Base-by-base conservation (phyloP, 768 basidiomycete genomes). In the Auricularia heimuer region DNA sequence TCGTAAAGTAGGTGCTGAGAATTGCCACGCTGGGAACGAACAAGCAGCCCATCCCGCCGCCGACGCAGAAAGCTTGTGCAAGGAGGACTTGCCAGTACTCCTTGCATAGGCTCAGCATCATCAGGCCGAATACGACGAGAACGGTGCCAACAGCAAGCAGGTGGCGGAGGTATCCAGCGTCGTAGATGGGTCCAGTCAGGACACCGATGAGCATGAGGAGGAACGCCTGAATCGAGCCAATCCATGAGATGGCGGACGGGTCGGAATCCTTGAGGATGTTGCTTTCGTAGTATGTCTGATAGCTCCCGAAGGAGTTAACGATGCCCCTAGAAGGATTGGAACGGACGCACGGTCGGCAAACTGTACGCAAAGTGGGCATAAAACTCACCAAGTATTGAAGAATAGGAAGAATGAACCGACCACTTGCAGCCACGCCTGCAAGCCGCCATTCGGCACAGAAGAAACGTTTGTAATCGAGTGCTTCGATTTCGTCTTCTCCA, bases 141-240 rank as follows among this genome's bases (percentile, higher is more conserved):
- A 58, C 11, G 1, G 65, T 63, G 8, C 65, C 65, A 29, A 34
- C 21, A 7, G 36, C 14, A n/a, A 66, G 39, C 4, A 63, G 36
- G 11, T 51, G 44, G 14, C 39, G 39, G 42, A 63, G 56, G 60
- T 68, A 65, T 37, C 67, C 67, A 8, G 21, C 65, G 37, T 68
- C 67, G 56, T 66, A 68, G 29, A 68, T 29, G n/a, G 62, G 62
- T 3, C 67, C 67, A 3, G 63, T 35, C 16, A 65, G 29, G 3
- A 66, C 61, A 12, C 54, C 65, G 16, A 56, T 54, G 18, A 54
- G 8, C 42, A 62, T 66, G 4, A 65, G 62, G 18, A 66, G 62
- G 29, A 63, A 68, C 3, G 63, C 18, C 29, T 68, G 67, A 16
- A 68, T n/a, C 4, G 65, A 65, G 16, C 67, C 67, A 16, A 68